A percentile compares a stretch with the other conserved stretches of the same genome.
These are phyloP conservation scores for Pseudohalonectria lignicola DNA, from an alignment of 2,329 filamentous ascomycete genomes.

Conservation along the genomic window DNA sequence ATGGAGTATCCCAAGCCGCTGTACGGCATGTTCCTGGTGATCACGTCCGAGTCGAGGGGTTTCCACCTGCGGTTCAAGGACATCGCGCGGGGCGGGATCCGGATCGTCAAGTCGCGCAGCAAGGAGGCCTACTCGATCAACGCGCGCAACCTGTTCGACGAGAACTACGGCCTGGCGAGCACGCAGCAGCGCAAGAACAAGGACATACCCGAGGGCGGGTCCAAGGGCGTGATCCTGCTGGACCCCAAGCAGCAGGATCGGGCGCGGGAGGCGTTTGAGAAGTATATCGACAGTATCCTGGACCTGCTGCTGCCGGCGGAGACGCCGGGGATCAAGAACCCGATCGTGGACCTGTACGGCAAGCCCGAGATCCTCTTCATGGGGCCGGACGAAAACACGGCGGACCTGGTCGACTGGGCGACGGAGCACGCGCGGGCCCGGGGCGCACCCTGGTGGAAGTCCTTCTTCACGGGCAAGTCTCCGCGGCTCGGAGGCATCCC, in stretches of 20 bases:
- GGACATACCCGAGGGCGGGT: conserved; percentile 95
- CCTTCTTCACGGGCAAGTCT: conserved; percentile 98
- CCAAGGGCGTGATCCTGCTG: conserved; percentile 93
- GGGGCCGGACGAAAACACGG: conserved; percentile 98
- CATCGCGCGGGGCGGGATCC: conserved; percentile 91
- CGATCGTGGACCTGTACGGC: conserved; percentile 88
- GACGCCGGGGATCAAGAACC: conserved; percentile 97
- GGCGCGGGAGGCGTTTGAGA: conserved; percentile 86
- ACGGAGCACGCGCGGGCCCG: conserved; percentile 82
- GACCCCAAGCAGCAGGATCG: conserved; percentile 93
- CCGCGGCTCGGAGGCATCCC: conserved; percentile 93
- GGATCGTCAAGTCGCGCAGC: conserved; percentile 96
- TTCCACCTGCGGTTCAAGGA: conserved; percentile 98
- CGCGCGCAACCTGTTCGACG: conserved; percentile 89
- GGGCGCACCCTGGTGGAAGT: conserved; percentile 98
- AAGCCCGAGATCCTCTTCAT: conserved; percentile 97
- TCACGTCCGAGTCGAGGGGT: conserved; percentile 90
- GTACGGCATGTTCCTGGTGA: conserved; percentile 98
- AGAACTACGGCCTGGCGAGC: conserved; percentile 97
- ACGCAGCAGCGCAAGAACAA: conserved; percentile 99
- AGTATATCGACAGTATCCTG: conserved; percentile 98
- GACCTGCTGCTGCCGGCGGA: conserved; percentile 82
- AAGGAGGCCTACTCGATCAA: conserved; percentile 96
- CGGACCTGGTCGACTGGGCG: conserved; percentile 96
- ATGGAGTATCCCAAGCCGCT: conserved; percentile 89